phyloP scores from a whole-genome alignment of 140 eudicot genomes.

The Stevia rebaudiana region DNA sequence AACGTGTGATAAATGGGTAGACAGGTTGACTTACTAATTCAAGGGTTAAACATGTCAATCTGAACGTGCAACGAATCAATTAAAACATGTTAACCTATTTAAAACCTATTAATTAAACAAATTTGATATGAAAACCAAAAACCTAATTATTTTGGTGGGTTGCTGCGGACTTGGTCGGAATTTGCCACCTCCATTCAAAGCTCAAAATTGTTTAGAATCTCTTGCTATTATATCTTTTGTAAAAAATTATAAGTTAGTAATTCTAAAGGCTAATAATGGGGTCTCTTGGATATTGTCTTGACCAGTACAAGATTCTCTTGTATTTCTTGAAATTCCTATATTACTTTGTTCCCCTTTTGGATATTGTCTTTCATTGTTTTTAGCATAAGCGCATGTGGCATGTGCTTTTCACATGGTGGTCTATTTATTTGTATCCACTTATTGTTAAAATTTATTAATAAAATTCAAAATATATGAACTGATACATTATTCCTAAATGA shows the following conservation, averaged over 20 bases:
- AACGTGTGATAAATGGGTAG: too few relatives aligned
- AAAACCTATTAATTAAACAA: too few relatives aligned
- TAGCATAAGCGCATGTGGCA: slow-evolving; percentile 18
- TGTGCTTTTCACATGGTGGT: slow-evolving; percentile 8
- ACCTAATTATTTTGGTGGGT: too few relatives aligned
- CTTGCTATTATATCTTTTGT: not conserved
- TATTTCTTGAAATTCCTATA: slow-evolving; percentile 22
- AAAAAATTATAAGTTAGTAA: not conserved
- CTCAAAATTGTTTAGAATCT: too few relatives aligned
- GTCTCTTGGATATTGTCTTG: slow-evolving; percentile 14
- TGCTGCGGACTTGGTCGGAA: too few relatives aligned
- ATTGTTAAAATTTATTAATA: not conserved
- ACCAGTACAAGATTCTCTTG: not conserved
- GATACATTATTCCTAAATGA: not conserved
- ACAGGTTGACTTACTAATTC: too few relatives aligned
- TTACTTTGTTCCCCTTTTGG: slow-evolving; percentile 20
- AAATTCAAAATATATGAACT: not conserved
- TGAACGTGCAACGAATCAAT: too few relatives aligned
- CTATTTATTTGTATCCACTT: not conserved
- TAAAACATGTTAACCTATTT: too few relatives aligned
- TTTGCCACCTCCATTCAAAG: too few relatives aligned
- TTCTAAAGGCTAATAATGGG: not conserved
- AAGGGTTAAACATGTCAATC: too few relatives aligned
- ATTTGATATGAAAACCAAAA: too few relatives aligned
- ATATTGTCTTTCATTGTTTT: slow-evolving; percentile 7